Evolutionary conservation across 1,139 yeast genomes (phyloP), one percentile per base, ranked within the genome.

Genomic region (Pneumocystis jirovecii): DNA sequence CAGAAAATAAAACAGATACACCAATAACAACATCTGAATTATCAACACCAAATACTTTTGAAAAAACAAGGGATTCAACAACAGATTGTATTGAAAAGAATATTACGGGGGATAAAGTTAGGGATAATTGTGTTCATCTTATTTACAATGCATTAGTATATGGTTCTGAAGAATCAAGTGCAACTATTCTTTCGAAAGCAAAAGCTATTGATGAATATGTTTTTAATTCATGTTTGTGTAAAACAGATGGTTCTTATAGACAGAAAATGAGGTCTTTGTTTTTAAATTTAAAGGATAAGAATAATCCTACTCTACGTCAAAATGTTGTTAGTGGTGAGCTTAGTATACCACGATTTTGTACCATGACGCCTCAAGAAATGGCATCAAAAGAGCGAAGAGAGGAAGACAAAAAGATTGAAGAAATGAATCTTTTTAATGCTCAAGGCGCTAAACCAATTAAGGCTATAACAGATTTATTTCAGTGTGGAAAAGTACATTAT

Each of bases 381-480:
- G 97, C 97, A 0, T 96, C 97, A 1, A 80, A 77, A 64, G 97
- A 89, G 73, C 82, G 93, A 70, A 89, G 87, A 76, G 83, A 87
- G 74, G 95, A 90, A 74, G 81, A 91, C 70, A 95, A 90, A 72
- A 85, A 87, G 72, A 82, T 93, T 71, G 89, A 88, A 73, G 87
- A 88, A 74, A 87, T 89, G 75, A 95, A 95, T 76, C 80, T 93
- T 74, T 91, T 88, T 77, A 96, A 93, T 74, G 98, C 98, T 2
- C 97, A 89, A 76, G 97, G 97, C 70, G 97, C 98, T n/a, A 90
- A 89, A 10, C 95, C 91, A 72, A 89, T 90, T 79, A 83, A 97
- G 71, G 96, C 98, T 0, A 90, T 90, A 62, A 93, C 98, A 8
- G 97, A 93, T 76, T 81, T 97, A 75, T 93, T 93, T 75, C 88